Conservation (phyloP, 345 rosid species). For the Sonneratia alba region DNA sequence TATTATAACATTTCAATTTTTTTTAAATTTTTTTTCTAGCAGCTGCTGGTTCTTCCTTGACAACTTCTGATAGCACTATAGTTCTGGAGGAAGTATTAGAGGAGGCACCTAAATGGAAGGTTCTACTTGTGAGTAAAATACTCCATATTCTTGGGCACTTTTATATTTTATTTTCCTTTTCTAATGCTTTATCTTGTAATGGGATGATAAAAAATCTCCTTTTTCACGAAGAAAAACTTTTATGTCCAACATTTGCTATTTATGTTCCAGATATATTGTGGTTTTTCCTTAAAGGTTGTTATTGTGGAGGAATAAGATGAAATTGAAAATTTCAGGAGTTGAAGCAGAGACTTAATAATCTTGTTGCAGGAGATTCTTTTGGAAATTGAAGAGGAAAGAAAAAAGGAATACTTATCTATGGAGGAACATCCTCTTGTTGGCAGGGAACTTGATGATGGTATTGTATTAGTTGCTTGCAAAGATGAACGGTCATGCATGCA, state of each 20-base stretch:
- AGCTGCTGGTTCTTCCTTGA: slow-evolving; percentile 35
- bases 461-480: slow-evolving; percentile 84
- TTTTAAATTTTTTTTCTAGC: slow-evolving; percentile 12
- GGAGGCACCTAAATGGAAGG: slow-evolving; percentile 97
- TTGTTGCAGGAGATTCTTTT: slow-evolving; percentile 63
- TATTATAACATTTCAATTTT: background rate
- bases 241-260: background rate
- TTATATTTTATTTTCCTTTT: background rate
- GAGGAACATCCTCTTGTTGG: slow-evolving; percentile 31
- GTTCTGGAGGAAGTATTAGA: slow-evolving; percentile 67
- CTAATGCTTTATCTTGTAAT: background rate
- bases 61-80: slow-evolving; percentile 26
- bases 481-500: slow-evolving; percentile 96
- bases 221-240: background rate
- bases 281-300: background rate
- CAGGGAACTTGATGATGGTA: slow-evolving; percentile 37
- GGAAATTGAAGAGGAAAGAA: slow-evolving; percentile 79
- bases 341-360: slow-evolving; percentile 8
- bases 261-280: background rate
- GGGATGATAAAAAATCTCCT: background rate
- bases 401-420: slow-evolving; percentile 29
- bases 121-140: slow-evolving; percentile 97
- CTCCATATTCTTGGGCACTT: slow-evolving; percentile 33
- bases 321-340: slow-evolving; percentile 2
- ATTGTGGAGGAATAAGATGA: background rate